phyloP scores from a whole-genome alignment of 73 alveolate species.

The Diophrys sp. region DNA sequence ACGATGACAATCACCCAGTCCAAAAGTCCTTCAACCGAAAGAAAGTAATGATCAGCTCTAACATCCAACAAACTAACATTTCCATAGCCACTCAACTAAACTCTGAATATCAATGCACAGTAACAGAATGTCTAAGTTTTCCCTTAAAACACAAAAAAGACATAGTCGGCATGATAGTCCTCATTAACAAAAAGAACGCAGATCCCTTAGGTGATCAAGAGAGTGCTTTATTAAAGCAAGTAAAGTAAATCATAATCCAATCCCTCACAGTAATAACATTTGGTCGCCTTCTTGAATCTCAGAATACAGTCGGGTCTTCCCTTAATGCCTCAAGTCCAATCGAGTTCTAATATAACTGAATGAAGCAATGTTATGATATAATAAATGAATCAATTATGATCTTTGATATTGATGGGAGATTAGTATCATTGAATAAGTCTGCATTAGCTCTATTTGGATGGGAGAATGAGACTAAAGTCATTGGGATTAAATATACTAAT shows the following conservation, averaged over 20 bases:
- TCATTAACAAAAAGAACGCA: not conserved
- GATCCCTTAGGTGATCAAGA: too few species aligned
- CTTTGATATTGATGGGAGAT: not conserved
- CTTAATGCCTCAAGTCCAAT: too few species aligned
- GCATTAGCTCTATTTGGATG: not conserved
- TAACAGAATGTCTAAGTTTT: too few species aligned
- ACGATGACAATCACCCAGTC: not conserved
- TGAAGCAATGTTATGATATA: not conserved
- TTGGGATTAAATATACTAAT: not conserved
- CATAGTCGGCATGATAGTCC: not conserved
- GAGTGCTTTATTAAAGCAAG: too few species aligned
- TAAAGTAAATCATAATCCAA: too few species aligned
- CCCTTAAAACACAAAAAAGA: not conserved
- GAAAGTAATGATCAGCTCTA: not conserved
- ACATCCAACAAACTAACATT: not conserved
- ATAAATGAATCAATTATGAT: not conserved
- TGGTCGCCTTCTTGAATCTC: too few species aligned
- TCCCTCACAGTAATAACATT: too few species aligned
- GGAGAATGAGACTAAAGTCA: not conserved
- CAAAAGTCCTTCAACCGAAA: not conserved
- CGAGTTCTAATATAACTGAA: not conserved
- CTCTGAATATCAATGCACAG: not conserved
- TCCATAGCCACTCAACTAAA: not conserved
- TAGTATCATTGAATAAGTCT: not conserved
- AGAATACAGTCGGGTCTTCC: too few species aligned